Evolutionary conservation across 2,329 filamentous ascomycete genomes (phyloP).

Genomic region (Myriosclerotinia curreyana): DNA sequence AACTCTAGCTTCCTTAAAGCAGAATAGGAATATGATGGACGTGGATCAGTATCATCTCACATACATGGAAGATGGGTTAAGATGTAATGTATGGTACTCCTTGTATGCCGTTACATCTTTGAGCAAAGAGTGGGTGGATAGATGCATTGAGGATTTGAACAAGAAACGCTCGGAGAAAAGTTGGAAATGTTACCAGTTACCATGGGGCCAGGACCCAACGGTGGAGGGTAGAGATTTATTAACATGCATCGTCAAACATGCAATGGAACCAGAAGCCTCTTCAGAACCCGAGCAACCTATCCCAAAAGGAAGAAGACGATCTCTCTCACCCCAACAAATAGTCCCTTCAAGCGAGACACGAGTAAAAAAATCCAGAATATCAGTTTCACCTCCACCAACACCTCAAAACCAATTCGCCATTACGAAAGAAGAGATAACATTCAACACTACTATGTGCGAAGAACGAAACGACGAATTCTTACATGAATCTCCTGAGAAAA

Average conservation of each 20-base stretch:
- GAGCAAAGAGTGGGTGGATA: neutral
- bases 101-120: conserved; percentile 1
- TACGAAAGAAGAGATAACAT: neutral
- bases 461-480: neutral
- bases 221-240: conserved; percentile 4
- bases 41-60: conserved; percentile 4
- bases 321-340: neutral
- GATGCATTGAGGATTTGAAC: neutral
- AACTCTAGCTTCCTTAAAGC: conserved; percentile 6
- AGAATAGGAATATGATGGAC: neutral
- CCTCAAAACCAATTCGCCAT: neutral
- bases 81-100: conserved; percentile 1
- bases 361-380: neutral
- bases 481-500: neutral
- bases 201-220: neutral
- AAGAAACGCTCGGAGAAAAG: neutral
- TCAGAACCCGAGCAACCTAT: neutral
- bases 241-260: conserved; percentile 12
- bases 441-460: neutral
- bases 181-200: conserved; percentile 4
- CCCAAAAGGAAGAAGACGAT: neutral
- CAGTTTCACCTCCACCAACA: neutral
- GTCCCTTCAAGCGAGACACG: neutral
- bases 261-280: neutral
- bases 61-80: neutral